Evolutionary conservation across 306 rosid genomes (phyloP).

Genomic region (Lathyrus oleraceus): DNA sequence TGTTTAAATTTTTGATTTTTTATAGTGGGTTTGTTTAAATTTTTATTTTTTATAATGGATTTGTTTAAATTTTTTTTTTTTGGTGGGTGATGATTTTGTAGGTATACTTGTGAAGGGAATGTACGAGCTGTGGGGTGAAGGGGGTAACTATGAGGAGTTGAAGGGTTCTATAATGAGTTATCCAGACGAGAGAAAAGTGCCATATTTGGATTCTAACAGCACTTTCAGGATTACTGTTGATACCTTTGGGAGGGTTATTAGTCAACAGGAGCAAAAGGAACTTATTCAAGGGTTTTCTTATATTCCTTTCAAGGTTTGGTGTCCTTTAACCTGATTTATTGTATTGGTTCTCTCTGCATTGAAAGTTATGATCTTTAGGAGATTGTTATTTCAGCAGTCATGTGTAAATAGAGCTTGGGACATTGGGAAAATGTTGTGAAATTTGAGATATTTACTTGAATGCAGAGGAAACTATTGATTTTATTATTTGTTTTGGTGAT

Average conservation of each 20-base stretch:
- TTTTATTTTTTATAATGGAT: conserved; percentile 10
- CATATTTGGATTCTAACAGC: conserved; percentile 64
- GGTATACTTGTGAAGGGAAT: conserved; percentile 96
- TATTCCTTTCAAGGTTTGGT: conserved; percentile 79
- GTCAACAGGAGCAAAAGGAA: conserved; percentile 66
- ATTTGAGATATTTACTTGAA: background rate
- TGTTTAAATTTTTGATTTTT: background rate
- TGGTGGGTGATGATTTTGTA: conserved; percentile 29
- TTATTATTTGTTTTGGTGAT: background rate
- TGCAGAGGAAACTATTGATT: background rate
- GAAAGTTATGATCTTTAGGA: background rate
- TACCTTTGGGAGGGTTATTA: conserved; percentile 76
- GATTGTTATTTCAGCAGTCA: background rate
- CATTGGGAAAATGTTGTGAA: background rate
- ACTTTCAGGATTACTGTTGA: conserved; percentile 87
- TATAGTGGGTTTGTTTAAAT: background rate
- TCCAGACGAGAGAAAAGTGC: conserved; percentile 74
- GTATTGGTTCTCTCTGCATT: background rate
- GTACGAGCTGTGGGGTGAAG: conserved; percentile 97
- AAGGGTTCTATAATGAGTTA: conserved; percentile 62
- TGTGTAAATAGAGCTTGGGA: background rate
- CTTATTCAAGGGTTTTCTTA: conserved; percentile 68
- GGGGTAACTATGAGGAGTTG: conserved; percentile 70
- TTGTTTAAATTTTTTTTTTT: conserved; percentile 10
- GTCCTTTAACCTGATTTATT: conserved; percentile 7